A percentile compares a stretch with the other conserved stretches of the same genome.
Evolutionary conservation across 2,329 filamentous ascomycete species (phyloP).

Genomic region (Apiospora sp.): DNA sequence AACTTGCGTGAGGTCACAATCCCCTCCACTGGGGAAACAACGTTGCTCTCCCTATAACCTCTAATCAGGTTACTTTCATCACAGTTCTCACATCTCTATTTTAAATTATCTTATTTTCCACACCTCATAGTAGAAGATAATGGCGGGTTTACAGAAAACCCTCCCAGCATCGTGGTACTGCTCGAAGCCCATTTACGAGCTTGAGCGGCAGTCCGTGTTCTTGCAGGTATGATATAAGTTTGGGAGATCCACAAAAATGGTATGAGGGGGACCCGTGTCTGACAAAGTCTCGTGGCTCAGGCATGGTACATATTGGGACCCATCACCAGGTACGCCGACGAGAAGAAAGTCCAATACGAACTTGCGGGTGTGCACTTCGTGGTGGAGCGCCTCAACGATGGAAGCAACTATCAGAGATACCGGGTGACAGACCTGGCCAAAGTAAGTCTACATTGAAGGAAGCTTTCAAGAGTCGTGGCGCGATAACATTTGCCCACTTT

Average conservation of each 20-base stretch:
- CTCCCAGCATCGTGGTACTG: constrained; percentile 24
- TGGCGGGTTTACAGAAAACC: constrained; percentile 7
- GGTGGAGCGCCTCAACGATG: constrained; percentile 20
- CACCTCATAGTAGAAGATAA: background rate
- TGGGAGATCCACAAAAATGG: background rate
- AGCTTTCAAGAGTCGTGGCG: no score
- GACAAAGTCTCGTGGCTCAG: background rate
- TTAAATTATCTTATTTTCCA: background rate
- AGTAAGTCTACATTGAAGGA: background rate
- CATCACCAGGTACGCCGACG: constrained; percentile 25
- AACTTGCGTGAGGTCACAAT: background rate
- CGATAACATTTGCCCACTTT: background rate
- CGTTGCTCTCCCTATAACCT: background rate
- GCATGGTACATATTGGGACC: constrained; percentile 26
- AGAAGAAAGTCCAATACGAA: constrained; percentile 22
- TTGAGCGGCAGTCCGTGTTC: constrained; percentile 19
- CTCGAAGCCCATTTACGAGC: constrained; percentile 25
- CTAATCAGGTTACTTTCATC: background rate
- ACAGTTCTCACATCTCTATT: background rate
- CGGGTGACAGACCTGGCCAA: background rate
- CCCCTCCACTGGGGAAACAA: background rate
- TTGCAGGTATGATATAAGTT: background rate
- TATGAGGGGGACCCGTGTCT: background rate
- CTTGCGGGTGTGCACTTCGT: constrained; percentile 24
- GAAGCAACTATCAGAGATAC: background rate